Evolutionary conservation across 495 filamentous ascomycete species (phyloP), one percentile per base, ranked within the genome.

Genomic region (Jackrogersella minutella): DNA sequence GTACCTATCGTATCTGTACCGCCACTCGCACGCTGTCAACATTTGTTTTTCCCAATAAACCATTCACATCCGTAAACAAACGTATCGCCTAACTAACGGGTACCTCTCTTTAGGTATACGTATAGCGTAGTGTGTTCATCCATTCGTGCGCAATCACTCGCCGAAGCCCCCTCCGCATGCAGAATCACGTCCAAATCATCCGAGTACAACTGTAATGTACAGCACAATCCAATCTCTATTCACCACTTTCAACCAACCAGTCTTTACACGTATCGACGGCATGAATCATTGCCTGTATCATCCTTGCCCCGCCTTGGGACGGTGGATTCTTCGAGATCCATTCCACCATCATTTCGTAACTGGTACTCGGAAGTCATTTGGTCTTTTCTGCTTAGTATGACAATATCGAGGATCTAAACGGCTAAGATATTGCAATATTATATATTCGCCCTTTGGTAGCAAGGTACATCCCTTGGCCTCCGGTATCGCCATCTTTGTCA

Each of bases 171-270:
- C 65, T 68, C 59, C 60, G 58, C 59, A 62, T 68, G 59, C 59
- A 68, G 58, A 63, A 64, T 69, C 61, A 69, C 66, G 61, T 57
- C 61, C 66, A 69, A 65, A 69, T 69, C 66, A 69, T 69, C 66
- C 66, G 66, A 69, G 66, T 69, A 69, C 66, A 69, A 69, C 66
- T 65, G 61, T 64, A 69, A 65, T 65, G 61, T 65, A 69, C 60
- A 64, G 60, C 60, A 57, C 66, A 64, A 52, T 55, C 60, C 60
- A 59, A 51, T 56, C 61, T 57, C 49, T 61, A 59, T 37, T 39
- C 30, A 63, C 30, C 59, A 64, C 60, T 64, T 55, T 37, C 30
- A 14, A 50, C 66, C 66, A 69, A 69, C 66, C 66, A 62, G 61
- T 65, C 56, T 52, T 69, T 69, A 64, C 66, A 69, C 66, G 66